Evolutionary conservation across 2,329 filamentous ascomycete genomes (phyloP), one percentile per base, ranked within the genome.

Genomic region (Claviceps sp.): DNA sequence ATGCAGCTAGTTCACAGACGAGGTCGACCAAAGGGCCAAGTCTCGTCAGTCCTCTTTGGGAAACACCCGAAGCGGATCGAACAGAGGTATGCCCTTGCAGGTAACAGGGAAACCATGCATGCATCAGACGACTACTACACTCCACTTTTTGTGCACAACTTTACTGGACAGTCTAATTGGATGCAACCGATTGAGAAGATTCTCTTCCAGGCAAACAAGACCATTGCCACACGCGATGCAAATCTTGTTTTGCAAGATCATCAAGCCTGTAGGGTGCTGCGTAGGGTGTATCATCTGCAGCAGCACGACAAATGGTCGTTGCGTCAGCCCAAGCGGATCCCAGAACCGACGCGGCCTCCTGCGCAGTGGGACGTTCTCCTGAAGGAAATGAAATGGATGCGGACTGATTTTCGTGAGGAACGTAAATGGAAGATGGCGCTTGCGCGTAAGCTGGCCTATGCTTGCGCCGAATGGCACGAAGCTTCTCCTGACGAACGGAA

Each of bases 381-480:
- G 37, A 79, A 89, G 59, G 90, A 98, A 70, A 88, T 91, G 79
- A 95, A 90, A 66, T 97, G 91, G 91, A 94, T 98, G 88, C 81
- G 90, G 49, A 96, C 89, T 1, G 93, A 98, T 67, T 97, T 96
- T 62, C 79, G 86, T 50, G 88, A 96, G 67, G 93, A 97, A 66
- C 76, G 88, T 42, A 95, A 95, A 65, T 95, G 90, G 89, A 97
- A 96, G 69, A 82, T 81, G 62, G 79, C 85, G 2, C 78, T 85
- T 38, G 90, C 90, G 5, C 84, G 84, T 54, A 88, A 84, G 53
- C 74, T 95, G 54, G 93, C 89, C 1, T 74, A 83, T 60, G 86
- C 85, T 60, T 97, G 91, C 66, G 87, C 85, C 0, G 84, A 91
- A 59, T 98, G 88, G 79, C 77, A 88, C 40, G 75, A 77, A 22